Percentiles rank a stretch among this genome's conserved stretches.
Evolutionary conservation across 345 rosid genomes (phyloP).

Genomic region (Schrenkiella parvula): DNA sequence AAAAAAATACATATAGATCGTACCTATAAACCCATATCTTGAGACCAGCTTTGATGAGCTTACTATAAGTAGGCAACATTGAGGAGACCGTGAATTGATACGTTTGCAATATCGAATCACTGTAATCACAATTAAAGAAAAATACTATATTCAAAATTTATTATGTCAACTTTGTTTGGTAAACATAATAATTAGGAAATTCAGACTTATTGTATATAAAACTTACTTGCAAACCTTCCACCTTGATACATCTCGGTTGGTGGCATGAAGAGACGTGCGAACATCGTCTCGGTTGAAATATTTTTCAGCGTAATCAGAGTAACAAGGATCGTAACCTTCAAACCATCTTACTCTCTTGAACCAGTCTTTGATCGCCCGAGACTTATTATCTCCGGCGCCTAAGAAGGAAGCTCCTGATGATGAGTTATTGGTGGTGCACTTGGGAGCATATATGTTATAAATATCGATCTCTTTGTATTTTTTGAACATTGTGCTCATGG

Average conservation of each 20-base stretch:
- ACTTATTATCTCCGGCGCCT: conserved; percentile 1
- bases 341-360: conserved; percentile 38
- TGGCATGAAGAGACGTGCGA: conserved; percentile 50
- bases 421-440: conserved; percentile 35
- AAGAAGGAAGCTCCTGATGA: conserved; percentile 19
- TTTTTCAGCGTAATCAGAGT: conserved; percentile 33
- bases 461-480: conserved; percentile 52
- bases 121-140: not conserved
- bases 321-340: conserved; percentile 61
- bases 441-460: conserved; percentile 58
- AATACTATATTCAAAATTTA: not conserved
- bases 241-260: conserved; percentile 22
- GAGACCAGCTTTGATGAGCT: conserved; percentile 59
- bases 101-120: conserved; percentile 34
- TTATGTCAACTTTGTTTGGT: not conserved
- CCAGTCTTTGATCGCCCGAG: conserved; percentile 19
- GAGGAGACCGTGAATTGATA: conserved; percentile 41
- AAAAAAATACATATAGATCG: not conserved
- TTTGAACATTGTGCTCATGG: conserved; percentile 35
- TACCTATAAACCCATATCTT: conserved; percentile 70
- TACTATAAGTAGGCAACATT: conserved; percentile 48
- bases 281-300: conserved; percentile 56
- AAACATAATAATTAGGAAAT: not conserved
- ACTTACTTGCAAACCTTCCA: conserved; percentile 56
- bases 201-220: not conserved